phyloP scores from a whole-genome alignment of 225 moss, liverwort and hornwort species.

The Thuidium tamariscinum region DNA sequence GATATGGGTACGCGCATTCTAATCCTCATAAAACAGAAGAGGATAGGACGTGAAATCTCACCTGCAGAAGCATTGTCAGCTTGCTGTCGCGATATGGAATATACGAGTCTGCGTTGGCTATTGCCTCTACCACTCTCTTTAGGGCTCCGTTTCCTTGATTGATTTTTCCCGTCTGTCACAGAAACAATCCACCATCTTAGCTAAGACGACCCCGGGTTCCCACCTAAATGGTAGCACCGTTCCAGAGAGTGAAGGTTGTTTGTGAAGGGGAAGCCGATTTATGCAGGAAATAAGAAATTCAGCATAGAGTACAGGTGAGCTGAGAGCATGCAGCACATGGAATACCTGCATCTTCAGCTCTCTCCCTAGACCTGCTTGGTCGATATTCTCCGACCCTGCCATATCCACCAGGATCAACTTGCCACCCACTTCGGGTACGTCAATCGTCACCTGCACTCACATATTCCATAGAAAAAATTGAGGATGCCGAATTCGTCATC shows the following conservation, averaged over 20 bases:
- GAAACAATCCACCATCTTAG: background rate
- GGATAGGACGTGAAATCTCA: background rate
- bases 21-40: background rate
- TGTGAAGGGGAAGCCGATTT: no score
- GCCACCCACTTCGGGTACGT: conserved; percentile 84
- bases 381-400: conserved; percentile 94
- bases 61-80: conserved; percentile 94
- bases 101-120: conserved; percentile 72
- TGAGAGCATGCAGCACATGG: background rate
- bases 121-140: conserved; percentile 91
- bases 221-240: background rate
- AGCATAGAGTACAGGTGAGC: background rate
- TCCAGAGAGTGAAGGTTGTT: background rate
- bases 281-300: background rate
- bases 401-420: conserved; percentile 82
- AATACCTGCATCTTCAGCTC: conserved; percentile 83
- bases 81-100: conserved; percentile 98
- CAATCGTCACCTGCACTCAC: conserved; percentile 61
- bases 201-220: background rate
- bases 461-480: no score
- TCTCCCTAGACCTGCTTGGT: conserved; percentile 80
- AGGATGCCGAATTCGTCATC: background rate
- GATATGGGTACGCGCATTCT: no score
- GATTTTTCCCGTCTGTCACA: conserved; percentile 75
- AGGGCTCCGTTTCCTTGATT: conserved; percentile 91